Evolutionary conservation across 2,329 filamentous ascomycete species (phyloP).

Genomic region (Apiospora saccharicola): DNA sequence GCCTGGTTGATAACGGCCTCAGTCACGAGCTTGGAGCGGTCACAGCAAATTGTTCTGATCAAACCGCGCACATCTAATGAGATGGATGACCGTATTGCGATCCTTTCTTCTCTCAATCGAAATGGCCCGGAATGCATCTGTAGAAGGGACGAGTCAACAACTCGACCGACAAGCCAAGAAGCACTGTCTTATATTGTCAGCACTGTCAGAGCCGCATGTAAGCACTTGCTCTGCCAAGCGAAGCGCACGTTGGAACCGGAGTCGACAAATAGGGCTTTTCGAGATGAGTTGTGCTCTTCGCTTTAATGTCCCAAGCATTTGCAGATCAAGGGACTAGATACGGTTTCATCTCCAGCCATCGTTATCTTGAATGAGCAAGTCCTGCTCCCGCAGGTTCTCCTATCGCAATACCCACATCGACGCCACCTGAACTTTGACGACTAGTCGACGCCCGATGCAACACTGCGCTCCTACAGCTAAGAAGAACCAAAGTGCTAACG

Average conservation of each 20-base stretch:
- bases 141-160: background rate
- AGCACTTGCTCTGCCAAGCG: background rate
- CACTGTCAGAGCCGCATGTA: background rate
- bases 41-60: background rate
- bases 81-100: background rate
- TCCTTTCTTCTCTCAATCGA: background rate
- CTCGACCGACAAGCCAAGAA: background rate
- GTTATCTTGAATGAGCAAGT: background rate
- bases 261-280: background rate
- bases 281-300: background rate
- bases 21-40: background rate
- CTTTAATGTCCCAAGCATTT: background rate
- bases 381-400: background rate
- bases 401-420: background rate
- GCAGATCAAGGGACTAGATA: background rate
- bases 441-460: background rate
- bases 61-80: background rate
- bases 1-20: background rate
- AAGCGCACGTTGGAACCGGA: background rate
- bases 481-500: background rate
- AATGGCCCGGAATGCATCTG: background rate
- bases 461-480: background rate
- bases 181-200: background rate
- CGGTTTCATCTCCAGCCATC: background rate
- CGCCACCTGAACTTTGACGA: background rate